Evolutionary conservation across 2,329 filamentous ascomycete genomes (phyloP), one percentile per base, ranked within the genome.

Genomic region (Macrophomina phaseolina): DNA sequence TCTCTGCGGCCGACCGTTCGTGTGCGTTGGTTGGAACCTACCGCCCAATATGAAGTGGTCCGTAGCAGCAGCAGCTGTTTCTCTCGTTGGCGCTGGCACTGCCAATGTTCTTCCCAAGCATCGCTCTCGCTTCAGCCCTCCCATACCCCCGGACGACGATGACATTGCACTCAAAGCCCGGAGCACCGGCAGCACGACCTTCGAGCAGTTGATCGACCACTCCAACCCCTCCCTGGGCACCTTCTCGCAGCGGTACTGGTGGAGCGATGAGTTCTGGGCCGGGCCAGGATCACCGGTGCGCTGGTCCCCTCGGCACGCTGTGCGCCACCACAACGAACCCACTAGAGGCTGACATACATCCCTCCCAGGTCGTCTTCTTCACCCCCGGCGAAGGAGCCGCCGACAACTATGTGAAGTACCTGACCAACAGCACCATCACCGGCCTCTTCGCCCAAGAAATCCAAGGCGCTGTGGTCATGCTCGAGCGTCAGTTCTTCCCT

Each of bases 181-280:
- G 42, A 48, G 42, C 30, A 62, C 58, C 9, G 58, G 58, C 2
- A 49, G 16, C n/a, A 45, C 38, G 1, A 36, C 46, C 3, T 88
- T 87, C 67, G 73, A 84, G 68, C 87, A 89, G 74, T 78, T 85
- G 64, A 84, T 89, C 58, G 86, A 90, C 71, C 87, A 90, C 74
- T 75, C 80, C 4, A 78, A 87, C 70, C 85, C 85, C 1, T 77
- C 77, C n/a, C 75, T 86, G 12, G 85, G 85, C 11, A 87, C 82
- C 0, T 87, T 87, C 70, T 76, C 80, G 34, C 84, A 87, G 74
- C 79, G 81, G 49, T 87, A 82, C 73, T 86, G 81, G 78, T 87
- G 81, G 73, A 84, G 81, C 70, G 77, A 80, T 0, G 79, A 83
- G 45, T 83, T 75, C 70, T 88, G 84, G 84, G 77, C 77, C 12